Evolutionary conservation across 1,284 basidiomycete genomes (phyloP).

Genomic region (Filobasidium uniguttulatum): DNA sequence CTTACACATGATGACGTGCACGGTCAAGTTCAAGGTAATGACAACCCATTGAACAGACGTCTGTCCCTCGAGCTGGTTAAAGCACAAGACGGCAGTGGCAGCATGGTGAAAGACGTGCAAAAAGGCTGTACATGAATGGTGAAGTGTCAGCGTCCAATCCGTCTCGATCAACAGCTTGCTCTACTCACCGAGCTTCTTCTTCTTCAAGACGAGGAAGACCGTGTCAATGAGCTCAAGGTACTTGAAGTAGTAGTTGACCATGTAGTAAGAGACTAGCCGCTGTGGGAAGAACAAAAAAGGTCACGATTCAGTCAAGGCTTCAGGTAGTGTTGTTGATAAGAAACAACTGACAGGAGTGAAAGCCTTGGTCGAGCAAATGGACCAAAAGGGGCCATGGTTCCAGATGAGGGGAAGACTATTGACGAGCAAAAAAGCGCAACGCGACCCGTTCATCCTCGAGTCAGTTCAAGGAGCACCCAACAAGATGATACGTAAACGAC

Average conservation of each 20-base stretch:
- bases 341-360: constrained; percentile 64
- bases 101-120: constrained; percentile 98
- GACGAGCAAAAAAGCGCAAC: not conserved
- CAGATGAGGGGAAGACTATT: constrained; percentile 51
- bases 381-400: constrained; percentile 56
- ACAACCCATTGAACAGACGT: constrained; percentile 94
- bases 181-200: constrained; percentile 76
- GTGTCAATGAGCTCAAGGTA: constrained; percentile 90
- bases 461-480: not conserved
- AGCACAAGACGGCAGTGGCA: constrained; percentile 92
- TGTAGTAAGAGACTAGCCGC: constrained; percentile 84
- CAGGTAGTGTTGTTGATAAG: no score
- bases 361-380: constrained; percentile 60
- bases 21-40: constrained; percentile 79
- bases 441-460: not conserved
- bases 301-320: not conserved
- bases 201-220: constrained; percentile 93
- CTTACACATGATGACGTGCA: constrained; percentile 97
- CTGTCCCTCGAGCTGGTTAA: constrained; percentile 79
- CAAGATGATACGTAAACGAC: not conserved
- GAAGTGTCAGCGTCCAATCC: constrained; percentile 8
- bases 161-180: not conserved
- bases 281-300: constrained; percentile 32
- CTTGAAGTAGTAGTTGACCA: constrained; percentile 97
- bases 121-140: constrained; percentile 49